Evolutionary conservation across 2,329 filamentous ascomycete genomes (phyloP).

Genomic region (Alternaria postmessia): DNA sequence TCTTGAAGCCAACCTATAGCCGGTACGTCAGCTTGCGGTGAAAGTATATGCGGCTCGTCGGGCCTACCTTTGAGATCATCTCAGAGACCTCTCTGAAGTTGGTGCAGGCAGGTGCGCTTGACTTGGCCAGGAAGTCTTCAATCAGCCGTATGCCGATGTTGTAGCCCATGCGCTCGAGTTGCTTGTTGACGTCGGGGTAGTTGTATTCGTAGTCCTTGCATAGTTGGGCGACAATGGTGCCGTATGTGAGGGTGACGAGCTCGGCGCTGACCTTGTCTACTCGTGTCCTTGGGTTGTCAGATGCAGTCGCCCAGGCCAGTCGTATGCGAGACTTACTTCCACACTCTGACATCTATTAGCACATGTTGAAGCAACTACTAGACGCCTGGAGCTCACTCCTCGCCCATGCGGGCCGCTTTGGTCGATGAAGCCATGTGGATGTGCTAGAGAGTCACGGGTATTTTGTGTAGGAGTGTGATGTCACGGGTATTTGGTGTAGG

Average conservation of each 20-base stretch:
- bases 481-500: not conserved
- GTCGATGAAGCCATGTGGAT: slow-evolving; percentile 60
- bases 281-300: slow-evolving; percentile 71
- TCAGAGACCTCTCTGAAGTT: slow-evolving; percentile 97
- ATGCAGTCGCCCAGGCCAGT: not conserved
- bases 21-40: slow-evolving; percentile 14
- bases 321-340: slow-evolving; percentile 75
- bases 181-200: slow-evolving; percentile 95
- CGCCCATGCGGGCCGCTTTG: slow-evolving; percentile 74
- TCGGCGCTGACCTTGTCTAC: slow-evolving; percentile 99
- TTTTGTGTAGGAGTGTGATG: not conserved
- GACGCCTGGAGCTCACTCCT: slow-evolving; percentile 68
- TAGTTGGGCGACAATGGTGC: slow-evolving; percentile 94
- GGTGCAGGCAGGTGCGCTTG: slow-evolving; percentile 84
- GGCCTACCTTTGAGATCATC: slow-evolving; percentile 84
- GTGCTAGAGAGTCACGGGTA: not conserved
- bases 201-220: slow-evolving; percentile 96
- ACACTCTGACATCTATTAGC: slow-evolving; percentile 69
- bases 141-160: slow-evolving; percentile 96
- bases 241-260: slow-evolving; percentile 95
- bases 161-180: slow-evolving; percentile 98
- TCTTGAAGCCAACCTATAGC: slow-evolving; percentile 91
- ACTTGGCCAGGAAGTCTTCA: slow-evolving; percentile 97
- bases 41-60: not conserved
- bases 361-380: slow-evolving; percentile 35